Conservation (phyloP, 805 yeast species). For the Yarrowia porcina region DNA sequence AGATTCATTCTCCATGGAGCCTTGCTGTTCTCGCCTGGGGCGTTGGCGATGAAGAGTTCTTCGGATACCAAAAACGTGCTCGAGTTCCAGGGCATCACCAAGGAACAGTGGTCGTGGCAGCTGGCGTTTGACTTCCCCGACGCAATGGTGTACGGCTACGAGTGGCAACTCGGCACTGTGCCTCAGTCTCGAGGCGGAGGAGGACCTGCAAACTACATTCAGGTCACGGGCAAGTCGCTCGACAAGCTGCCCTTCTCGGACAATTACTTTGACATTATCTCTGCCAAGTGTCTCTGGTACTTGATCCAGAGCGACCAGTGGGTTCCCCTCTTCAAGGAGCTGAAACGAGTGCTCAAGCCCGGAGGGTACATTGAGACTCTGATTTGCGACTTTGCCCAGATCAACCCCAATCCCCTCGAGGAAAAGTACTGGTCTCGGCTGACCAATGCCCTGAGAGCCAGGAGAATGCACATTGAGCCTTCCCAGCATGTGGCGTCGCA, state of each 20-base stretch:
- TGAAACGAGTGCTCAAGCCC: constrained; percentile 36
- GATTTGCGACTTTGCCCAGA: constrained; percentile 31
- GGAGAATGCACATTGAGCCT: constrained; percentile 22
- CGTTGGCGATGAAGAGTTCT: constrained; percentile 7
- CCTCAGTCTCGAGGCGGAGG: constrained; percentile 25
- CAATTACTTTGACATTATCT: constrained; percentile 35
- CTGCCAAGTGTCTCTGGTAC: constrained; percentile 38
- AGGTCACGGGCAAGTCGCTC: constrained; percentile 33
- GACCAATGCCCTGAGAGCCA: constrained; percentile 26
- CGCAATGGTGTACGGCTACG: constrained; percentile 36
- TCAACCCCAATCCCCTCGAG: constrained; percentile 12
- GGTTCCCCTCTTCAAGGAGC: constrained; percentile 33
- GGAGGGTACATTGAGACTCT: constrained; percentile 37
- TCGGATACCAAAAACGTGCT: constrained; percentile 27
- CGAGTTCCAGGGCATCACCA: constrained; percentile 33
- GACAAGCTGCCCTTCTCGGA: constrained; percentile 37
- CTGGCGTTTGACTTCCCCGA: constrained; percentile 37
- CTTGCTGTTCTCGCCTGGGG: constrained; percentile 35
- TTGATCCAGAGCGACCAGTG: constrained; percentile 32
- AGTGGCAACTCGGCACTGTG: constrained; percentile 29
- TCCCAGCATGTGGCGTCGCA: constrained; percentile 26
- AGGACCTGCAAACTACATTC: constrained; percentile 37
- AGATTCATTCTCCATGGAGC: constrained; percentile 33
- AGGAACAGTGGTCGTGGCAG: constrained; percentile 39
- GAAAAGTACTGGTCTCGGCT: constrained; percentile 20